These are phyloP conservation scores for Ustilago tritici DNA, from an alignment of 1,284 basidiomycete genomes.

Conservation along the genomic window DNA sequence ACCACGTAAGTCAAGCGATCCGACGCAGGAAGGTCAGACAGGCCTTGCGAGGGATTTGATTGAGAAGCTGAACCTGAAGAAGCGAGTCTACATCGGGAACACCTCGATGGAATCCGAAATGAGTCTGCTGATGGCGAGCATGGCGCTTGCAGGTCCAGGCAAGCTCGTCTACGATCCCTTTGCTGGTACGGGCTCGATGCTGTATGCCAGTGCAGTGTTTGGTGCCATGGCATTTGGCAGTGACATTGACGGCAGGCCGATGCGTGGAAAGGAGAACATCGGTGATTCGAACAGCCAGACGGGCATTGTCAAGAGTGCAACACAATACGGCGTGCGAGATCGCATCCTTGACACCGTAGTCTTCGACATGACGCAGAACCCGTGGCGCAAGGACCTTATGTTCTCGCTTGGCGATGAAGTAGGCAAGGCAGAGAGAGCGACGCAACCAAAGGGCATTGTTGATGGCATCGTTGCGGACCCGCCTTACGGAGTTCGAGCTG, in stretches of 20 bases:
- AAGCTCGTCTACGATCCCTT: conserved; percentile 97
- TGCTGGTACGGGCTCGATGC: conserved; percentile 94
- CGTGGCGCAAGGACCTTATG: conserved; percentile 75
- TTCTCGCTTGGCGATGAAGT: conserved; percentile 18
- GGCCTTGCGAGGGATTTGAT: conserved; percentile 64
- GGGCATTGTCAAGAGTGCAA: conserved; percentile 81
- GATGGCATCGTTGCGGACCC: conserved; percentile 80
- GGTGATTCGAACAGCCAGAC: conserved; percentile 48
- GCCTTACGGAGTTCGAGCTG: conserved; percentile 91
- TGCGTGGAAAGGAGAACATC: conserved; percentile 84
- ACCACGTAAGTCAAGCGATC: conserved; percentile 49
- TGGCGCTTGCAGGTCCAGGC: conserved; percentile 86
- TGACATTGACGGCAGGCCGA: conserved; percentile 96
- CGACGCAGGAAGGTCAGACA: conserved; percentile 46
- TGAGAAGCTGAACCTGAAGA: conserved; percentile 79
- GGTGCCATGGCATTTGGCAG: conserved; percentile 89
- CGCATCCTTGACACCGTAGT: conserved; percentile 86
- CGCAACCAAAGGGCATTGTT: conserved; percentile 75
- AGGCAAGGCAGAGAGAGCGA: background rate
- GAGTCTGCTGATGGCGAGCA: conserved; percentile 93
- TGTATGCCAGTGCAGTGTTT: conserved; percentile 80
- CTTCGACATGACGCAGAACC: conserved; percentile 89
- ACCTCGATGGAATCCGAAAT: conserved; percentile 98
- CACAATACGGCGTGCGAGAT: conserved; percentile 83
- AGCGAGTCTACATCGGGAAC: conserved; percentile 87